Conservation (phyloP, 2,329 filamentous ascomycete genomes). For the Xylariales sp. region DNA sequence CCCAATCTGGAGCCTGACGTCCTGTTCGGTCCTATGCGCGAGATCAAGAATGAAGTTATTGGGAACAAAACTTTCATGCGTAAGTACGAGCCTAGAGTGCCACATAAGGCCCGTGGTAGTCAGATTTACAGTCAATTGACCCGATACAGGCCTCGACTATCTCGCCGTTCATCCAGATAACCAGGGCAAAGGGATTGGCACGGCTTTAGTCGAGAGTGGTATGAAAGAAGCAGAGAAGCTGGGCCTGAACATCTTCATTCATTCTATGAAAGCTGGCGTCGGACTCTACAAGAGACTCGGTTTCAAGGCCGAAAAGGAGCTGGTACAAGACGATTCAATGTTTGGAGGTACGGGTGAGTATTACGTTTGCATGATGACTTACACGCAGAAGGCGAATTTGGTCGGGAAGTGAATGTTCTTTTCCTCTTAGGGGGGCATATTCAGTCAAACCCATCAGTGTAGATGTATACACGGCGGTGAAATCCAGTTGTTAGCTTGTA, state of each 20-base stretch:
- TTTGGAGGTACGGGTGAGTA: conserved; percentile 14
- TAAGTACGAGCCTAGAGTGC: neutral
- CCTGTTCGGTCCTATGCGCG: neutral
- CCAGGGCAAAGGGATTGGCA: conserved; percentile 21
- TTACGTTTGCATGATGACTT: conserved; percentile 10
- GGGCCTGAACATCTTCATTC: conserved; percentile 19
- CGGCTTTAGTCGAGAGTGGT: conserved; percentile 19
- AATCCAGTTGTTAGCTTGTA: no score
- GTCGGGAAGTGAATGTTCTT: no score
- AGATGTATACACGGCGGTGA: no score
- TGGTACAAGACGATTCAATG: conserved; percentile 21
- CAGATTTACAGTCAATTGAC: neutral
- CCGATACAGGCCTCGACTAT: conserved; percentile 18
- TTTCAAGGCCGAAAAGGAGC: conserved; percentile 17
- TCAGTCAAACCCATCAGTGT: no score
- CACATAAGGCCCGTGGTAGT: neutral
- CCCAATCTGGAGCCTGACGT: neutral
- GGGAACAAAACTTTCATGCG: neutral
- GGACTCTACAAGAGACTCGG: conserved; percentile 20
- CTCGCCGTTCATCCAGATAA: conserved; percentile 26
- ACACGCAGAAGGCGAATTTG: no score
- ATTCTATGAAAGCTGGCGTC: conserved; percentile 16
- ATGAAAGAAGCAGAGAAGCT: conserved; percentile 18
- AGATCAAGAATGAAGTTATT: neutral
- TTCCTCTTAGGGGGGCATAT: no score